Evolutionary conservation across 495 filamentous ascomycete genomes (phyloP).

Genomic region (Neurospora sp.): DNA sequence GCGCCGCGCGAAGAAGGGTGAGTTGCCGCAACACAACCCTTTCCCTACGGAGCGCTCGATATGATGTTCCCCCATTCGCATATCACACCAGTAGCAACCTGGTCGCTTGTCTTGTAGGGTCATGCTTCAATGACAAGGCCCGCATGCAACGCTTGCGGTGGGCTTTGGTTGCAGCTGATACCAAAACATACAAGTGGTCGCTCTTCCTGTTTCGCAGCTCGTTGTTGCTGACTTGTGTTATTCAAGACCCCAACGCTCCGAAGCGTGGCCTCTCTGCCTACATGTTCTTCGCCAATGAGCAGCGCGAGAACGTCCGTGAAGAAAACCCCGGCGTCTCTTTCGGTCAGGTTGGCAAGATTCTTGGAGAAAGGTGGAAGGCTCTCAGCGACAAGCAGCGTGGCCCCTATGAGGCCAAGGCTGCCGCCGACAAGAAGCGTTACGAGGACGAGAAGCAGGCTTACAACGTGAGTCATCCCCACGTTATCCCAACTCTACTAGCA

Average conservation of each 20-base stretch:
- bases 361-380: slow-evolving; percentile 97
- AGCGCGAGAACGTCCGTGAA: slow-evolving; percentile 93
- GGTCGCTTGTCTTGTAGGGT: slow-evolving; percentile 70
- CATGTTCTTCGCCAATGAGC: slow-evolving; percentile 99
- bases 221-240: not conserved
- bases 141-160: slow-evolving; percentile 48
- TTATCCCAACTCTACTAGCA: not conserved
- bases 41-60: slow-evolving; percentile 2
- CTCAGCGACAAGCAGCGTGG: slow-evolving; percentile 77
- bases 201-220: not conserved
- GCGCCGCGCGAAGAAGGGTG: slow-evolving; percentile 41
- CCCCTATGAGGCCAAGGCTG: slow-evolving; percentile 94
- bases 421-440: slow-evolving; percentile 94
- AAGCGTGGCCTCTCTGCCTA: slow-evolving; percentile 99
- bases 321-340: slow-evolving; percentile 98
- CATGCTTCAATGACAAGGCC: slow-evolving; percentile 44
- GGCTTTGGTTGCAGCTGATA: not conserved
- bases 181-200: not conserved
- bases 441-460: slow-evolving; percentile 94
- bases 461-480: slow-evolving; percentile 48
- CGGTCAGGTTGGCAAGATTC: slow-evolving; percentile 93
- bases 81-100: slow-evolving; percentile 2
- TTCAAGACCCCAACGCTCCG: slow-evolving; percentile 87
- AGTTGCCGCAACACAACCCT: slow-evolving; percentile 7
- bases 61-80: not conserved